Evolutionary conservation across 2,329 filamentous ascomycete genomes (phyloP).

Genomic region (Rutstroemia sp.): DNA sequence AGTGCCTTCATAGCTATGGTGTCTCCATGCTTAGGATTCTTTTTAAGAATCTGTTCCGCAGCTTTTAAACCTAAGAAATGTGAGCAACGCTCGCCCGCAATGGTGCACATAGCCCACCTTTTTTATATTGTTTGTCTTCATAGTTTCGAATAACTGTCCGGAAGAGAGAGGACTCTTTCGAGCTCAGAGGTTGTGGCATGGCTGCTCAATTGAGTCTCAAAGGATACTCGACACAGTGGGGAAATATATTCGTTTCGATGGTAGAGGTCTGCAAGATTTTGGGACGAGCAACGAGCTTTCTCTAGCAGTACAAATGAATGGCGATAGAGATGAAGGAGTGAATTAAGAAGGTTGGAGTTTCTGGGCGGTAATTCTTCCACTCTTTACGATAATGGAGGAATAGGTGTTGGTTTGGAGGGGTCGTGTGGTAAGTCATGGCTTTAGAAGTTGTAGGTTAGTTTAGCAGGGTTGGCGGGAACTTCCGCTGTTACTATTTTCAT

Average conservation of each 20-base stretch:
- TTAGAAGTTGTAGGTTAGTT: constrained; percentile 1
- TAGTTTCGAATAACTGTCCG: constrained; percentile 91
- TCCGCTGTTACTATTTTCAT: not conserved
- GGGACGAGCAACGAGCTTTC: too few species aligned
- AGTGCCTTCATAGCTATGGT: constrained; percentile 98
- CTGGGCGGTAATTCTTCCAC: not conserved
- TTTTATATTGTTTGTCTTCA: constrained; percentile 98
- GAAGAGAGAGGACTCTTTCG: constrained; percentile 93
- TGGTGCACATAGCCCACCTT: constrained; percentile 39
- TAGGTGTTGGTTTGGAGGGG: constrained; percentile 4
- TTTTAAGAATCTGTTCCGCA: constrained; percentile 92
- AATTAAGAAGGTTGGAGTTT: not conserved
- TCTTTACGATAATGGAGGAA: not conserved
- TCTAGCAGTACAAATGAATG: too few species aligned
- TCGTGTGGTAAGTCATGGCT: constrained; percentile 1
- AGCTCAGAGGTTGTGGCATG: constrained; percentile 67
- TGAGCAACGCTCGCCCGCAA: constrained; percentile 13
- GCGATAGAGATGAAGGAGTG: not conserved
- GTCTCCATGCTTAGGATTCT: constrained; percentile 92
- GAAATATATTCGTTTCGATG: not conserved
- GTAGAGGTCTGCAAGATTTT: too few species aligned
- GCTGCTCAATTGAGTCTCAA: constrained; percentile 17
- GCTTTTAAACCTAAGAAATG: constrained; percentile 66
- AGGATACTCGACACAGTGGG: constrained; percentile 2
- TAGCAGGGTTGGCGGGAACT: not conserved